Percentiles rank a stretch among this genome's conserved stretches.
Conservation (phyloP, 2,329 filamentous ascomycete species). For the Colletotrichum trifolii region DNA sequence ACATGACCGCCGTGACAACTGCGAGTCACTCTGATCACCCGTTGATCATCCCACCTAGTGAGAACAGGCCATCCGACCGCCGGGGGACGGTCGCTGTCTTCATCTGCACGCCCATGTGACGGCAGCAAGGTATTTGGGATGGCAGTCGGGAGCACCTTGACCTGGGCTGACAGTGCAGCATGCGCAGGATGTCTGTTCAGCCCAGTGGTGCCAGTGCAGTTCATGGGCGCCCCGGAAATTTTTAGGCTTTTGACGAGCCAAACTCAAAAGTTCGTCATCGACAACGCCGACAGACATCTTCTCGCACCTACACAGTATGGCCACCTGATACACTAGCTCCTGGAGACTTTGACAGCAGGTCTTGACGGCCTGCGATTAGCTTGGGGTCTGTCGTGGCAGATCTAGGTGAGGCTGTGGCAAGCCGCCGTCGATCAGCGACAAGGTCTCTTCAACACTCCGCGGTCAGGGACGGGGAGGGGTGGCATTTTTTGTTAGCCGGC, state of each 20-base stretch:
- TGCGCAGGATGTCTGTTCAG: constrained; percentile 17
- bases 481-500: neutral
- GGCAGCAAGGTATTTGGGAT: constrained; percentile 28
- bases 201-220: constrained; percentile 8
- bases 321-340: constrained; percentile 31
- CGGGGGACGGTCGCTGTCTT: constrained; percentile 1
- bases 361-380: constrained; percentile 18
- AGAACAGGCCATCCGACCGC: constrained; percentile 29
- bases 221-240: constrained; percentile 16
- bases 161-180: constrained; percentile 12
- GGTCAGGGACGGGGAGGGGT: constrained; percentile 5
- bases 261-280: constrained; percentile 32
- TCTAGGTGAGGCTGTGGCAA: constrained; percentile 19
- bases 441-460: neutral
- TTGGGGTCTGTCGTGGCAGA: constrained; percentile 14
- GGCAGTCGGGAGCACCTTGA: constrained; percentile 28
- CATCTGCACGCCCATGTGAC: neutral
- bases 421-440: constrained; percentile 15
- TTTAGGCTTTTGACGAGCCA: constrained; percentile 27
- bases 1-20: constrained; percentile 20
- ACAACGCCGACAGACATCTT: constrained; percentile 4
- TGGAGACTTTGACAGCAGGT: constrained; percentile 18
- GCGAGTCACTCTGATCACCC: neutral
- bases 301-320: neutral
- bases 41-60: constrained; percentile 17